These are phyloP conservation scores for Dendrobium chrysotoxum DNA, from an alignment of 106 monocot genomes.

Conservation along the genomic window DNA sequence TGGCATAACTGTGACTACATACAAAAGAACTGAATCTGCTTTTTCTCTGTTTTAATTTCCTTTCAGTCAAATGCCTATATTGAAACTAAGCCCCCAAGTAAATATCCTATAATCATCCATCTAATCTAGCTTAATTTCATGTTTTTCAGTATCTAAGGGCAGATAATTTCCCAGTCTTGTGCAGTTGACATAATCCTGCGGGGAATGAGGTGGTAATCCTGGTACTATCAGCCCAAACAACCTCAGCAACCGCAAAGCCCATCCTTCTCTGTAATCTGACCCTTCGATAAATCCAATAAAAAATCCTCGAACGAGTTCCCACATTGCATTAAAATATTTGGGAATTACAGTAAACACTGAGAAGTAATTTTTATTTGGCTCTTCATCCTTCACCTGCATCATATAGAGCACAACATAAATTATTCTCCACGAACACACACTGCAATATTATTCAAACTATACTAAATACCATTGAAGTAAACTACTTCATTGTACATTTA, in stretches of 20 bases:
- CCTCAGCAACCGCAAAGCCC: constrained; percentile 36
- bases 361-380: constrained; percentile 89
- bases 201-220: constrained; percentile 60
- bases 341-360: constrained; percentile 27
- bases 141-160: too few relatives aligned
- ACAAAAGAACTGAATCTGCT: too few relatives aligned
- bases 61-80: too few relatives aligned
- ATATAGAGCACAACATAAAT: neutral
- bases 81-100: too few relatives aligned
- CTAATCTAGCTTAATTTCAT: too few relatives aligned
- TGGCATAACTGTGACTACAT: too few relatives aligned
- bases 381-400: constrained; percentile 37
- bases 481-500: too few relatives aligned
- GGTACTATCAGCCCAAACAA: constrained; percentile 51
- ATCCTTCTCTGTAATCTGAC: constrained; percentile 54
- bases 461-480: too few relatives aligned
- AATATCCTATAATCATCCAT: too few relatives aligned
- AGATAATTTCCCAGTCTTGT: constrained; percentile 47
- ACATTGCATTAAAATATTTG: constrained; percentile 41
- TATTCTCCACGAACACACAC: too few relatives aligned
- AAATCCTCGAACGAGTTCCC: constrained; percentile 59
- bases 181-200: constrained; percentile 82
- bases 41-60: too few relatives aligned
- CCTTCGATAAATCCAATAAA: constrained; percentile 47
- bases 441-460: too few relatives aligned